These are phyloP conservation scores for Maudiozyma turicensis DNA, from an alignment of 805 yeast species.

Conservation along the genomic window DNA sequence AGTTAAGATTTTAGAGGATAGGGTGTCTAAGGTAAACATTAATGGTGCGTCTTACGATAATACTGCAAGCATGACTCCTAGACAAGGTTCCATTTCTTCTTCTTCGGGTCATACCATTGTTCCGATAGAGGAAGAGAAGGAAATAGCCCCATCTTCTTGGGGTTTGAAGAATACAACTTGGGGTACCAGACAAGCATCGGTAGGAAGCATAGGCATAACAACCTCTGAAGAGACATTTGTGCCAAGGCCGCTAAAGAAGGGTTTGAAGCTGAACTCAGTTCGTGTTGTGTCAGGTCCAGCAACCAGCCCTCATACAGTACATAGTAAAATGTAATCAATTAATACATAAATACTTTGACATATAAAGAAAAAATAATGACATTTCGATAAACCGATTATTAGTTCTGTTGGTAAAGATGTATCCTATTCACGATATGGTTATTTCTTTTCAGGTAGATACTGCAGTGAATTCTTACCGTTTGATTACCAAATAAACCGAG, in stretches of 20 bases:
- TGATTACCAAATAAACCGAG: too few species aligned
- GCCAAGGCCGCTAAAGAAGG: constrained; percentile 12
- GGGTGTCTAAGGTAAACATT: background rate
- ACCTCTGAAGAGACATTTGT: constrained; percentile 9
- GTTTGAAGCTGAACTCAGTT: constrained; percentile 15
- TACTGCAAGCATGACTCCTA: background rate
- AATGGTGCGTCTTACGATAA: background rate
- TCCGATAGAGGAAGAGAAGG: background rate
- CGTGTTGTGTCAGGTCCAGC: constrained; percentile 6
- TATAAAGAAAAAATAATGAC: too few species aligned
- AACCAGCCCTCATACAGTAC: background rate
- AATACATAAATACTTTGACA: too few species aligned
- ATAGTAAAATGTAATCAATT: background rate
- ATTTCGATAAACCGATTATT: too few species aligned
- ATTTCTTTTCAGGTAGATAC: too few species aligned
- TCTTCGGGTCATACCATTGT: background rate
- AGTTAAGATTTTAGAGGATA: constrained; percentile 10
- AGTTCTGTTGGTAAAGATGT: too few species aligned
- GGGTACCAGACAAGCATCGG: constrained; percentile 11
- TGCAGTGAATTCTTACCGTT: too few species aligned
- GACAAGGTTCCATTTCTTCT: constrained; percentile 2
- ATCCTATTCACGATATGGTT: too few species aligned
- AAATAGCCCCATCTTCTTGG: background rate
- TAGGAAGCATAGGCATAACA: constrained; percentile 9
- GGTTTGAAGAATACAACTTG: background rate